phyloP scores from a whole-genome alignment of 352 stramenopile species.

The Phytophthora fragariae region DNA sequence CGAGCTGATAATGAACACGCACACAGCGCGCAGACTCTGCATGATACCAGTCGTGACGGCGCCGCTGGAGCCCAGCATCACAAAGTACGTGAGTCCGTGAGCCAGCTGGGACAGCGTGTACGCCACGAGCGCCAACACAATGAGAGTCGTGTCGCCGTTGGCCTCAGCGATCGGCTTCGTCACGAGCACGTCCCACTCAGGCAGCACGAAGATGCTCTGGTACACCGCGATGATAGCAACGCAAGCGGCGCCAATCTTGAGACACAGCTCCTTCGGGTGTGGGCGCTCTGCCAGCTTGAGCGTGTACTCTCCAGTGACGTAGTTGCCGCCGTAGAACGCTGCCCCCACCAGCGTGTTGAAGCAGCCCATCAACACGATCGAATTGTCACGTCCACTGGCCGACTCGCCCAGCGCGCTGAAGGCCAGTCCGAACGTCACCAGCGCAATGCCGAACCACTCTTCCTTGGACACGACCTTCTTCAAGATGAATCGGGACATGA shows the following conservation, averaged over 20 bases:
- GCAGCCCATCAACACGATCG: conserved; percentile 86
- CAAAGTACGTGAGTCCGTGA: conserved; percentile 87
- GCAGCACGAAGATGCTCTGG: conserved; percentile 83
- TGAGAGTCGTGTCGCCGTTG: conserved; percentile 66
- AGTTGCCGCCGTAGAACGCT: conserved; percentile 88
- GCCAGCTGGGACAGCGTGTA: conserved; percentile 87
- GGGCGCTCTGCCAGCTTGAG: conserved; percentile 80
- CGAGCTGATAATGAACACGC: conserved; percentile 86
- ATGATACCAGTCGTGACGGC: conserved; percentile 89
- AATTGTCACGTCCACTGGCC: conserved; percentile 61
- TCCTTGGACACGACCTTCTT: conserved; percentile 77
- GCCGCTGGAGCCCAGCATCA: conserved; percentile 82
- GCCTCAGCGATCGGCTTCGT: conserved; percentile 80
- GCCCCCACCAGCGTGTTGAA: conserved; percentile 84
- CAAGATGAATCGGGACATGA: conserved; percentile 80
- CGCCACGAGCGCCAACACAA: conserved; percentile 64
- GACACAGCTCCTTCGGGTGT: conserved; percentile 77
- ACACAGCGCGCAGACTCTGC: conserved; percentile 88
- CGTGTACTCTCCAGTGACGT: conserved; percentile 85
- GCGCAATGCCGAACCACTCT: conserved; percentile 83
- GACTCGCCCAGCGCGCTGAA: conserved; percentile 84
- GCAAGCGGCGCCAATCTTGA: conserved; percentile 81
- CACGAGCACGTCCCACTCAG: conserved; percentile 76
- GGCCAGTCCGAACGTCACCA: conserved; percentile 85
- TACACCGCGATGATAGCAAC: conserved; percentile 82